phyloP scores from a whole-genome alignment of 148 eudicot species.

The Rhododendron griersonianum region DNA sequence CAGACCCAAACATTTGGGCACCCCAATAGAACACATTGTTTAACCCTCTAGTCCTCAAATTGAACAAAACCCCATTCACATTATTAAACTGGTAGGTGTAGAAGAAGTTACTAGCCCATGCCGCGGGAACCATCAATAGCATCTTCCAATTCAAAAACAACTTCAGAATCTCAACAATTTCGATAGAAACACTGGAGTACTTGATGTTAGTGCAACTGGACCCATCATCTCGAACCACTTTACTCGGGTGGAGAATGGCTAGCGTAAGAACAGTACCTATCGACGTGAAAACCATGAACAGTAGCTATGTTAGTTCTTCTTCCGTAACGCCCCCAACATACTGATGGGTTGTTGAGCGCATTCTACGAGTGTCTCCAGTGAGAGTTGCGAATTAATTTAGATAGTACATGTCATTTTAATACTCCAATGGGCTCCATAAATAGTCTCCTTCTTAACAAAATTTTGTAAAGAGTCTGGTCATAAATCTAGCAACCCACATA shows the following conservation, averaged over 20 bases:
- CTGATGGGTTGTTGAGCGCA: background rate
- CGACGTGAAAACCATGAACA: conserved; percentile 77
- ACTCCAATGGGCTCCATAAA: background rate
- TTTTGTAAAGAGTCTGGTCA: background rate
- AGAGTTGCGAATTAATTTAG: background rate
- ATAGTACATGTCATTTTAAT: background rate
- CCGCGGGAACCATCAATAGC: conserved; percentile 67
- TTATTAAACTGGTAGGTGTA: conserved; percentile 91
- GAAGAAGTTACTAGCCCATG: conserved; percentile 91
- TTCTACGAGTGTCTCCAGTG: background rate
- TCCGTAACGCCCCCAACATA: background rate
- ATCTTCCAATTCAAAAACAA: conserved; percentile 85
- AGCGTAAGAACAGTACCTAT: conserved; percentile 54
- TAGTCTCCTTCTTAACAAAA: background rate
- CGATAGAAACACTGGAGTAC: conserved; percentile 62
- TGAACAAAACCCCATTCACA: conserved; percentile 85
- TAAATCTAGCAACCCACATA: background rate
- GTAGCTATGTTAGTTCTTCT: background rate
- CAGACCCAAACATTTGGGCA: conserved; percentile 90
- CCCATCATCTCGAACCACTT: conserved; percentile 79
- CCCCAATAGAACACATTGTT: conserved; percentile 97
- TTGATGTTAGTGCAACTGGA: conserved; percentile 55
- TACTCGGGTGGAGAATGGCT: conserved; percentile 60
- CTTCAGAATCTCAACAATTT: conserved; percentile 49
- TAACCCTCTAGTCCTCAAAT: conserved; percentile 82